Percentiles rank a stretch among this genome's conserved stretches.
These are phyloP conservation scores for Hyaloscypha variabilis DNA, from an alignment of 495 filamentous ascomycete genomes.

Conservation along the genomic window DNA sequence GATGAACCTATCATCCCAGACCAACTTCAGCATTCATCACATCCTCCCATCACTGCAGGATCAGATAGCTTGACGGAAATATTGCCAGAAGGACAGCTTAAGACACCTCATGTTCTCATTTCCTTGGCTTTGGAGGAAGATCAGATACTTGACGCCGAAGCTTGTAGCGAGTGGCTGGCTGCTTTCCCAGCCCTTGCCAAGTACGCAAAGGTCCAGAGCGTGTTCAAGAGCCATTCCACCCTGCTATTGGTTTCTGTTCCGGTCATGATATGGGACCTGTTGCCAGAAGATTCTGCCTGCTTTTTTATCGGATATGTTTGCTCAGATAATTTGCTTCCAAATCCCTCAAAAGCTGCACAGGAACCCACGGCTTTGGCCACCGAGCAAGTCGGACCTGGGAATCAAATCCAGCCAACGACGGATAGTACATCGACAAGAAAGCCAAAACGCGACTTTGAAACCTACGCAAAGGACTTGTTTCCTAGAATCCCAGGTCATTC, in stretches of 20 bases:
- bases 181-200: constrained; percentile 49
- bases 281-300: constrained; percentile 51
- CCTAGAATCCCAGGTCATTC: too few species aligned
- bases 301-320: constrained; percentile 54
- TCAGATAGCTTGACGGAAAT: neutral
- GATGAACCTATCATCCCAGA: too few species aligned
- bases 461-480: too few species aligned
- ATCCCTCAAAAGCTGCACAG: too few species aligned
- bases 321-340: too few species aligned
- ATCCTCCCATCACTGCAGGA: neutral
- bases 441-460: too few species aligned
- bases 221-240: constrained; percentile 55
- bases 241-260: constrained; percentile 53
- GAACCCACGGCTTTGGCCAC: too few species aligned
- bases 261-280: constrained; percentile 54
- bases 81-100: constrained; percentile 19
- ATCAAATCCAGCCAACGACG: too few species aligned
- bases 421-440: too few species aligned
- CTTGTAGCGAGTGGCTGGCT: constrained; percentile 53
- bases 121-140: constrained; percentile 54
- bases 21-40: neutral
- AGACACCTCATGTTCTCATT: constrained; percentile 40
- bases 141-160: constrained; percentile 46
- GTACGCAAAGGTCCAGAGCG: constrained; percentile 53
- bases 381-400: too few species aligned